Evolutionary conservation across 257 asterid genomes (phyloP), one percentile per base, ranked within the genome.

Genomic region (Nicotiana undulata): DNA sequence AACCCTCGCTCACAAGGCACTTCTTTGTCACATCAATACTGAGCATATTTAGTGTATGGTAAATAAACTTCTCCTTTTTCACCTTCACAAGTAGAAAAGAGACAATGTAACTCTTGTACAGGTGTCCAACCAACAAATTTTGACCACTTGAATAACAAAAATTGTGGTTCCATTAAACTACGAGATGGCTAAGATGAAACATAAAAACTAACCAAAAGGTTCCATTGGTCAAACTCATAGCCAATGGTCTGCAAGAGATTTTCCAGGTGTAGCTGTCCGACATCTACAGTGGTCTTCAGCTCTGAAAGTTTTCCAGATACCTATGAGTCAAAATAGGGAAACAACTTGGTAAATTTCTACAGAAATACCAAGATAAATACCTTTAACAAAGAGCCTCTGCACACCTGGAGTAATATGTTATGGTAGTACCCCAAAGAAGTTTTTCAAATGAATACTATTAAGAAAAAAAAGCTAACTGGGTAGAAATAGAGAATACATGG

Each of bases 1-100:
- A 90, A n/a, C 94, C 94, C 86, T 90, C 91, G 75, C 92, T 92
- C 16, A 90, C 92, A 55, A 90, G 89, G 88, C 94, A 89, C 82
- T 89, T 88, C 84, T 86, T 88, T 78, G 91, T 89, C 85, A 90
- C 94, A 79, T 90, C 92, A 81, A 89, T 63, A 74, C 84, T 90
- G 82, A 90, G 87, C 94, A 90, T 89, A 82, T 90, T 90, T 82
- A 90, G 77, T 24, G 85, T 80, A 84, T 90, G 91, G 87, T 88
- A 89, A 60, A 88, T 55, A 28, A 88, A 85, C 80, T 86, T 89
- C 82, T 89, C 92, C 87, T 81, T 85, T 83, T 85, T 90, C 83
- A 89, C 91, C 94, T 90, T 82, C 77, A 85, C 56, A 82, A 66
- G 79, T 74, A 76, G 67, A 72, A 82, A 67, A 74, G 79, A 80